A percentile compares a stretch with the other conserved stretches of the same genome.
These are phyloP conservation scores for Begonia masoniana DNA, from an alignment of 306 rosid species.

Conservation along the genomic window DNA sequence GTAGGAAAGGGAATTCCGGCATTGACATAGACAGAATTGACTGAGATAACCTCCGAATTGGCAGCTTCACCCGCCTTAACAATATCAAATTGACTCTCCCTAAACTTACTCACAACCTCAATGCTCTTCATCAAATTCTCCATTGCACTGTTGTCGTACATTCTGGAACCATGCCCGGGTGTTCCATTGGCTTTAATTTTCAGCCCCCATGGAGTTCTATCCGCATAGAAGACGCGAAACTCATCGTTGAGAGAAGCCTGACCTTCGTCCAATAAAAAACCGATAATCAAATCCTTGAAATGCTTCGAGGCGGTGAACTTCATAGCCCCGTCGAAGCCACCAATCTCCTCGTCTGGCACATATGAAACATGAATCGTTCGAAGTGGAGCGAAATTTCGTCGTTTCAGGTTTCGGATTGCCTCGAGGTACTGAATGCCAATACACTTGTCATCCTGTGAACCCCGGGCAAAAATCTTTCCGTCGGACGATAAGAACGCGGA, in stretches of 20 bases:
- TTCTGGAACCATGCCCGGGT: slow-evolving; percentile 71
- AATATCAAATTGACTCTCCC: slow-evolving; percentile 68
- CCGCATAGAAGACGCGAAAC: slow-evolving; percentile 66
- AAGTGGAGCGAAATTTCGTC: slow-evolving; percentile 21
- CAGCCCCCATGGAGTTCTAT: slow-evolving; percentile 66
- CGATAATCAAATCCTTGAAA: slow-evolving; percentile 40
- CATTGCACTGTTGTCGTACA: slow-evolving; percentile 68
- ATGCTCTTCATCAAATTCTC: slow-evolving; percentile 88
- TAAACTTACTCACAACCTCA: slow-evolving; percentile 44
- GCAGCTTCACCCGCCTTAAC: slow-evolving; percentile 67
- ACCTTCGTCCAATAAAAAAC: slow-evolving; percentile 75
- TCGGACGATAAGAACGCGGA: slow-evolving; percentile 42
- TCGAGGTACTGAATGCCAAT: slow-evolving; percentile 78
- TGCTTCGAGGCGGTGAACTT: slow-evolving; percentile 43
- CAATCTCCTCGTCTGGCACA: slow-evolving; percentile 88
- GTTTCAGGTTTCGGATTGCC: slow-evolving; percentile 49
- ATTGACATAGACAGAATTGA: slow-evolving; percentile 71
- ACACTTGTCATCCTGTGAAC: slow-evolving; percentile 89
- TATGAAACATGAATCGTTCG: slow-evolving; percentile 59
- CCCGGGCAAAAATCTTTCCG: slow-evolving; percentile 69
- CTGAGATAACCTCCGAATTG: slow-evolving; percentile 66
- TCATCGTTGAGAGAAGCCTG: slow-evolving; percentile 65
- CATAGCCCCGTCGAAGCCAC: slow-evolving; percentile 44
- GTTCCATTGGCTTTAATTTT: slow-evolving; percentile 43
- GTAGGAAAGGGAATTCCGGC: slow-evolving; percentile 45